Evolutionary conservation across 1,284 basidiomycete species (phyloP), one percentile per base, ranked within the genome.

Genomic region (Sanghuangporus sanghuang): DNA sequence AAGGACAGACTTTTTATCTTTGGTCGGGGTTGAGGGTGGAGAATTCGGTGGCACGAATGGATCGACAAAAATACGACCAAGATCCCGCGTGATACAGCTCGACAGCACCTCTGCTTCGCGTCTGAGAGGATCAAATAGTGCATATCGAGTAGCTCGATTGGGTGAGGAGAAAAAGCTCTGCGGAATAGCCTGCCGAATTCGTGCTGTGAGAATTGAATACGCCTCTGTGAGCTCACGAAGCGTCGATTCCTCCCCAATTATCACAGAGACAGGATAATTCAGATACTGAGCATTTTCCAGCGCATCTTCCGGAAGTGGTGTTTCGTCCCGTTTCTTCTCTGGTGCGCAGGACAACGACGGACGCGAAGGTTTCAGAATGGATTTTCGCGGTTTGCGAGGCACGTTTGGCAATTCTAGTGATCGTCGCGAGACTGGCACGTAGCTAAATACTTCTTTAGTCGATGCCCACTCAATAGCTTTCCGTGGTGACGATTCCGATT

Each of bases 301-400:
- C 8, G 88, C 86, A 69, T 86, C 83, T 1, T 76, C 74, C 5
- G 90, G 90, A 68, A 89, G 87, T 18, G 90, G 90, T 0, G 90
- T 91, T 16, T 78, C 73, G 64, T 90, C 85, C 62, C 89, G 82
- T 59, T 77, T 73, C 42, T 74, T 74, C 57, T 79, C 80, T n/a
- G 77, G 71, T 1, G 72, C 66, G 42, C 78, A 71, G 5, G 81
- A 75, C 38, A 82, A 71, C 48, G 62, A 69, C 35, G 68, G 72
- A 65, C 68, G 68, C 18, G 71, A 68, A 6, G 75, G 73, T 65
- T 80, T 82, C 73, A 90, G 77, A 66, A 89, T 91, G 8, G 89
- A 86, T 67, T 82, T 86, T 12, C 76, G 67, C 2, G 63, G 77
- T 79, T 9, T 74, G 64, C 12, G 73, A 69, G 61, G 73, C 68